Evolutionary conservation across 345 rosid species (phyloP).

Genomic region (Turritis glabra): DNA sequence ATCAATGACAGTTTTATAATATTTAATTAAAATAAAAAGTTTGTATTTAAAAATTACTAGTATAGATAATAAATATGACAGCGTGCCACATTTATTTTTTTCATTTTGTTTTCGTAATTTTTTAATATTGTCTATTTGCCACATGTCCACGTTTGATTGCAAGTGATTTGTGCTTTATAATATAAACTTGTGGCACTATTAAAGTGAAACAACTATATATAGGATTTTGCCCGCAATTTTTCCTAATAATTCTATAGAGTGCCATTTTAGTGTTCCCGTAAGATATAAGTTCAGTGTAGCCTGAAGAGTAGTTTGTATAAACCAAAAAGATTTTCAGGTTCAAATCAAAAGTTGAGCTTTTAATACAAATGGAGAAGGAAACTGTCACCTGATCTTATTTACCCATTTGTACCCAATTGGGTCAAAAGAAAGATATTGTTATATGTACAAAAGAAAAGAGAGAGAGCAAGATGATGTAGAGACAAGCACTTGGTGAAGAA

Average conservation of each 20-base stretch:
- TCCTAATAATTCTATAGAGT: background rate
- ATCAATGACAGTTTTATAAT: no score
- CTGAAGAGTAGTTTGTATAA: background rate
- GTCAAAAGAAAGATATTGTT: constrained; percentile 1
- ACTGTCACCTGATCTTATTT: constrained; percentile 18
- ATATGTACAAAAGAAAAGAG: constrained; percentile 30
- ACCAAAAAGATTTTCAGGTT: background rate
- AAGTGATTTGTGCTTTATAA: no score
- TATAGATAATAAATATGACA: no score
- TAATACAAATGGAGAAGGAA: constrained; percentile 1
- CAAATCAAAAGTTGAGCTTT: constrained; percentile 15
- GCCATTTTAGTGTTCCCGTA: background rate
- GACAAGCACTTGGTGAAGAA: constrained; percentile 26
- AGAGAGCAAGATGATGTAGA: constrained; percentile 33
- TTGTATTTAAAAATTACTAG: no score
- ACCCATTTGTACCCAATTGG: constrained; percentile 25
- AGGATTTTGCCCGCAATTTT: background rate
- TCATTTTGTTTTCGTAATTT: no score
- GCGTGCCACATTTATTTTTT: no score
- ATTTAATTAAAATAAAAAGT: no score
- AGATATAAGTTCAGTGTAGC: background rate
- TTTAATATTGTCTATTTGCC: no score
- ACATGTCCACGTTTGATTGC: no score
- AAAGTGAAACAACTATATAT: background rate
- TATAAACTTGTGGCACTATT: background rate